Percentiles rank a stretch among this genome's conserved stretches.
phyloP scores from a whole-genome alignment of 2,329 filamentous ascomycete genomes.

The Phoma sp. region DNA sequence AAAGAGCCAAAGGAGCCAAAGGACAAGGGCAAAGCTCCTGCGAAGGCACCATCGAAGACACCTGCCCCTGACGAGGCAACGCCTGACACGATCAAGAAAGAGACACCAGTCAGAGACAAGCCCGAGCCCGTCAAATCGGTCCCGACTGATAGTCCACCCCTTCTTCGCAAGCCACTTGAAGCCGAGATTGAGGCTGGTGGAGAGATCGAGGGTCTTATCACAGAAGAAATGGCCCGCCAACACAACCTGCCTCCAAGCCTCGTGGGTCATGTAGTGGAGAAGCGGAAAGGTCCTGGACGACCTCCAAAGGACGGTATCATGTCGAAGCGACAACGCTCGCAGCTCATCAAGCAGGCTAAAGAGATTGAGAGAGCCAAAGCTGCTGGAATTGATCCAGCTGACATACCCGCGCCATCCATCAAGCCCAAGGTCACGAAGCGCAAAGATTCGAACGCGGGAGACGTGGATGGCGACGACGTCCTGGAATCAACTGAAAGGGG shows the following conservation, averaged over 20 bases:
- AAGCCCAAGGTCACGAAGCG: conserved; percentile 47
- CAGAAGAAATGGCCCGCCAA: conserved; percentile 49
- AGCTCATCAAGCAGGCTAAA: conserved; percentile 67
- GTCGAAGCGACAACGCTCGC: conserved; percentile 76
- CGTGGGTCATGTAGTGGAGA: conserved; percentile 58
- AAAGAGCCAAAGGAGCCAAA: conserved; percentile 31
- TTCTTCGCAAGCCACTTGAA: conserved; percentile 37
- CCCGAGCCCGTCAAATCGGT: conserved; percentile 31
- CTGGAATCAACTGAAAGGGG: conserved; percentile 49
- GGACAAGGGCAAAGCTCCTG: conserved; percentile 34
- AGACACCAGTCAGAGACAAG: conserved; percentile 38
- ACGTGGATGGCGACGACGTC: conserved; percentile 45
- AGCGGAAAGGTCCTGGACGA: conserved; percentile 78
- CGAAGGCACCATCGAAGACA: conserved; percentile 31
- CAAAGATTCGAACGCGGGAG: conserved; percentile 49
- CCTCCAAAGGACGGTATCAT: conserved; percentile 85
- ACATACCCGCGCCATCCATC: conserved; percentile 42
- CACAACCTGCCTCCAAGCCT: conserved; percentile 49
- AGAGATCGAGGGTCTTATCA: conserved; percentile 45
- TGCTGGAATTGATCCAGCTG: conserved; percentile 46
- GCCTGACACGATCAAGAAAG: conserved; percentile 32
- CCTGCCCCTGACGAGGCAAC: conserved; percentile 39
- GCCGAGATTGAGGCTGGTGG: conserved; percentile 41
- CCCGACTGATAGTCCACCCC: conserved; percentile 38
- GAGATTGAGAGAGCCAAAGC: conserved; percentile 54